phyloP scores from a whole-genome alignment of 2,329 filamentous ascomycete genomes.

The Didymella segeticola region DNA sequence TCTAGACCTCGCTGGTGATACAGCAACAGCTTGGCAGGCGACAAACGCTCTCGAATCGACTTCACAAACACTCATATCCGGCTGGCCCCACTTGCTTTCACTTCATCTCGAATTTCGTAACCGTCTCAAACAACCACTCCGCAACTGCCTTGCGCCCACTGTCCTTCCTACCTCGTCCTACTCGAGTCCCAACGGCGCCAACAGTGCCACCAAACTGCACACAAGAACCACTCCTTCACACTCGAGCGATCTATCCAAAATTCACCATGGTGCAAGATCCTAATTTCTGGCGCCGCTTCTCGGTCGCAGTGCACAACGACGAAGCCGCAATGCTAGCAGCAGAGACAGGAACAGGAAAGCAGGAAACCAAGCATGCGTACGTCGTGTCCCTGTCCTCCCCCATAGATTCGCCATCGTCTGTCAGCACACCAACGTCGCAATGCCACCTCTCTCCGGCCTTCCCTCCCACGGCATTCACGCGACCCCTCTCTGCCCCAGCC shows the following conservation, averaged over 20 bases:
- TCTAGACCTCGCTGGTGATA: slow-evolving; percentile 8
- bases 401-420: slow-evolving; percentile 18
- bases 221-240: not conserved
- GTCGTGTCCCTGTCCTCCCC: slow-evolving; percentile 29
- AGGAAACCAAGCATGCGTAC: slow-evolving; percentile 50
- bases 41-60: not conserved
- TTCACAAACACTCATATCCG: slow-evolving; percentile 8
- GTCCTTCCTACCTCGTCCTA: not conserved
- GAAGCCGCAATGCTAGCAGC: slow-evolving; percentile 51
- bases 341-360: slow-evolving; percentile 16
- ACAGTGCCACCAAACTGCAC: not conserved
- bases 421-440: slow-evolving; percentile 30
- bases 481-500: slow-evolving; percentile 6
- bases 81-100: slow-evolving; percentile 10
- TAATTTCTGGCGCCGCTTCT: slow-evolving; percentile 67
- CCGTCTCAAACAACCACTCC: not conserved
- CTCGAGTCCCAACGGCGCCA: not conserved
- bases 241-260: not conserved
- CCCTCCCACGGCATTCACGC: slow-evolving; percentile 12
- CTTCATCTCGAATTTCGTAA: slow-evolving; percentile 4
- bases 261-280: slow-evolving; percentile 63
- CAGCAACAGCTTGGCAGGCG: slow-evolving; percentile 10
- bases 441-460: slow-evolving; percentile 19
- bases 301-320: slow-evolving; percentile 62
- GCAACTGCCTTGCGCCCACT: not conserved